These are phyloP conservation scores for Colletotrichum gigasporum DNA, from an alignment of 2,329 filamentous ascomycete species.

Conservation along the genomic window DNA sequence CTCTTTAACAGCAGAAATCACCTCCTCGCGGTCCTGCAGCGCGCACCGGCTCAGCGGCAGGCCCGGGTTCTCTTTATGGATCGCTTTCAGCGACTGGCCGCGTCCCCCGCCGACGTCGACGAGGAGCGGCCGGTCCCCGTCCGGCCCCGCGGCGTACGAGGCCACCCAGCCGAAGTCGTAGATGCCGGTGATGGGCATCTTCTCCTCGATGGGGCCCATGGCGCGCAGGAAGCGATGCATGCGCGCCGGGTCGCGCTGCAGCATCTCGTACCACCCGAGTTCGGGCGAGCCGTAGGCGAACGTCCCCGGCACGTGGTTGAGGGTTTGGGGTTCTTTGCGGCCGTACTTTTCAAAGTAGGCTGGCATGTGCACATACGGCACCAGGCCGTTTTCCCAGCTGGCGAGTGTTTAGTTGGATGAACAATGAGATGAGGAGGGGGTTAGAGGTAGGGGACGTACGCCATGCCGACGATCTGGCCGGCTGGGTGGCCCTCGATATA, in stretches of 20 bases:
- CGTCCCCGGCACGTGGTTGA: conserved; percentile 38
- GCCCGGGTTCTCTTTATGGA: conserved; percentile 37
- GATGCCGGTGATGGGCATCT: conserved; percentile 37
- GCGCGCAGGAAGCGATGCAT: conserved; percentile 40
- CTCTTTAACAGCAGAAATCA: conserved; percentile 38
- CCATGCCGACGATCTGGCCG: conserved; percentile 24
- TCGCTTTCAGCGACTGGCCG: conserved; percentile 38
- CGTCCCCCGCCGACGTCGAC: conserved; percentile 47
- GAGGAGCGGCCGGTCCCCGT: conserved; percentile 35
- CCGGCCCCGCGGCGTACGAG: neutral
- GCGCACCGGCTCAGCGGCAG: conserved; percentile 40
- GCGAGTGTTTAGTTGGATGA: neutral
- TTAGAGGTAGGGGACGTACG: neutral
- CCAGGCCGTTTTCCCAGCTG: conserved; percentile 26
- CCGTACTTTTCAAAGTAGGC: conserved; percentile 45
- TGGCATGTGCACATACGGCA: conserved; percentile 36
- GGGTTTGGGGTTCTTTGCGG: conserved; percentile 40
- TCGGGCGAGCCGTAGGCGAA: conserved; percentile 41
- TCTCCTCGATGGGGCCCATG: conserved; percentile 40
- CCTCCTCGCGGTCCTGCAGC: conserved; percentile 42
- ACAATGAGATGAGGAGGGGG: neutral
- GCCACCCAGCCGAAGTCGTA: conserved; percentile 45
- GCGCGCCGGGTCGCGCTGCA: conserved; percentile 37
- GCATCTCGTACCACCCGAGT: conserved; percentile 44
- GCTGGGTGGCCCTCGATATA: conserved; percentile 14